These are phyloP conservation scores for Vitis hybrid DNA, from an alignment of 177 flowering plant species.

Conservation along the genomic window DNA sequence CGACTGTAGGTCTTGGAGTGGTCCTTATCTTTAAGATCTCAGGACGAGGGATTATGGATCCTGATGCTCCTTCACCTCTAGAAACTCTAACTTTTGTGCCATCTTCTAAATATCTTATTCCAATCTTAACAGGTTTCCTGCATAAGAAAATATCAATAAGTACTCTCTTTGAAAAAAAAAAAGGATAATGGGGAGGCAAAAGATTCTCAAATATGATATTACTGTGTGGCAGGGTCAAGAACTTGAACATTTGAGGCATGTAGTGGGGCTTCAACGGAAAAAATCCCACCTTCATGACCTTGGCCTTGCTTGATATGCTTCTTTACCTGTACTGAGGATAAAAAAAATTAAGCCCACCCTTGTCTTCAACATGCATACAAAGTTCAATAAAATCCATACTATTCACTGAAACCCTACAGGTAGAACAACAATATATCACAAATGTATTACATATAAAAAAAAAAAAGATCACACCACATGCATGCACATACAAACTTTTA, in stretches of 20 bases:
- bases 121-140: slow-evolving; percentile 90
- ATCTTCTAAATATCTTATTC: slow-evolving; percentile 77
- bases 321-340: slow-evolving; percentile 58
- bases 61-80: slow-evolving; percentile 84
- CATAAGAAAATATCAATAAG: slow-evolving; percentile 11
- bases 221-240: slow-evolving; percentile 89
- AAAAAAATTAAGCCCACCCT: neutral
- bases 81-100: slow-evolving; percentile 90
- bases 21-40: slow-evolving; percentile 90
- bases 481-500: too few relatives aligned
- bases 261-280: slow-evolving; percentile 93
- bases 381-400: neutral
- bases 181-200: neutral
- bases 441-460: too few relatives aligned
- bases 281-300: slow-evolving; percentile 98
- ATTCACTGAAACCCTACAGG: too few relatives aligned
- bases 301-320: slow-evolving; percentile 94
- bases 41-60: slow-evolving; percentile 90
- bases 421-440: too few relatives aligned
- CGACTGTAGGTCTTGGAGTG: slow-evolving; percentile 80
- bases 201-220: slow-evolving; percentile 2
- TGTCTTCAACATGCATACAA: neutral
- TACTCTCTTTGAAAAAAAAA: neutral
- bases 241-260: slow-evolving; percentile 95
- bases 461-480: too few relatives aligned